Evolutionary conservation across 2,329 filamentous ascomycete genomes (phyloP), one percentile per base, ranked within the genome.

Genomic region (Botryotinia narcissicola): DNA sequence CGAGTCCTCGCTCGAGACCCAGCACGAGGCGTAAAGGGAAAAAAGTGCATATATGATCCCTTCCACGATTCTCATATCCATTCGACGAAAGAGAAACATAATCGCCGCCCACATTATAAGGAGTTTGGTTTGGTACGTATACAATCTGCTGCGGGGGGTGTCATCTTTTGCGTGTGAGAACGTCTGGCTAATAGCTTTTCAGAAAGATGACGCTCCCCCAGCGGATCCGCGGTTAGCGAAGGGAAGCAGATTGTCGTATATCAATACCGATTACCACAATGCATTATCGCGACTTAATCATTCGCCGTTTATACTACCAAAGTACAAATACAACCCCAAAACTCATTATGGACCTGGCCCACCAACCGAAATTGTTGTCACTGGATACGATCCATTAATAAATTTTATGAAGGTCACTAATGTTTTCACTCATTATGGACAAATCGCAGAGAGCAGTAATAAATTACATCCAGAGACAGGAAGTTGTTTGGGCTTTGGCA

Each of bases 391-490:
- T 82, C 95, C 95, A 10, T 85, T 98, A 76, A 91, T 93, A 59
- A 89, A 93, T 20, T 93, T 97, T 78, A 88, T 90, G 72, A 93
- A 93, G 78, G 87, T 97, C 69, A 89, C 88, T 29, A 89, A 91
- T 63, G 88, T 93, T 71, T 97, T 97, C 81, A 89, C 91, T 29
- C 89, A 88, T 4, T 97, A 92, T 83, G 94, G 94, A 71, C 93
- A 97, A 74, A 95, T 99, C 76, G 92, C 92, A 62, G 92, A 95
- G 80, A 92, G 97, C 78, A 94, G 93, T 80, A 98, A 98, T 80
- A 95, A 97, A 81, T 95, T 97, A 79, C 94, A 99, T 82, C 96
- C 96, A 14, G 92, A 95, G 73, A 98, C 95, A 20, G 96, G 96
- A 29, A 96, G 93, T 80, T 97, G 97, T 80, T 87, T 99, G 20